These are phyloP conservation scores for Aspergillus cejpii DNA, from an alignment of 2,329 filamentous ascomycete species.

Conservation along the genomic window DNA sequence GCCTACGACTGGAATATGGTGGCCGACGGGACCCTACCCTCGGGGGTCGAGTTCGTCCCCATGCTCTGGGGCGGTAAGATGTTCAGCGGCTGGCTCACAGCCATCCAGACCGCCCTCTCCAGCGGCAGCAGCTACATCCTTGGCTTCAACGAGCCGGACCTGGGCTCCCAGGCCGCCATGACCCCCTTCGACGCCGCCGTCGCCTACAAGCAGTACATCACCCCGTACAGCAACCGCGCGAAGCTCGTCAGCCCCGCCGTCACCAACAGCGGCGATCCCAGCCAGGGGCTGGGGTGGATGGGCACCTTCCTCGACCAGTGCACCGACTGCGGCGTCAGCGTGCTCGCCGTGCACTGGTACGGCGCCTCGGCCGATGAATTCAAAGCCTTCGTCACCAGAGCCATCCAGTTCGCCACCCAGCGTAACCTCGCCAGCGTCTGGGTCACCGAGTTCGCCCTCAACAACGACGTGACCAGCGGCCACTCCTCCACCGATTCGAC, in stretches of 20 bases:
- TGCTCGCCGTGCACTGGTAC: constrained; percentile 44
- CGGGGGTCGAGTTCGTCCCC: constrained; percentile 39
- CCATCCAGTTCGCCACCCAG: constrained; percentile 29
- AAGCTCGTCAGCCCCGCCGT: constrained; percentile 40
- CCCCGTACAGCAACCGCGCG: constrained; percentile 31
- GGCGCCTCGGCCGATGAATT: constrained; percentile 31
- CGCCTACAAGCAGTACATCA: constrained; percentile 36
- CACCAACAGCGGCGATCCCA: constrained; percentile 31
- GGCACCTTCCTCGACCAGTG: constrained; percentile 36
- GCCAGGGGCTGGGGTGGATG: constrained; percentile 39
- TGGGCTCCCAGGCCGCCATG: constrained; percentile 35
- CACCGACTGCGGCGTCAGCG: constrained; percentile 35
- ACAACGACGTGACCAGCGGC: constrained; percentile 22
- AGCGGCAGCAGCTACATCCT: constrained; percentile 36
- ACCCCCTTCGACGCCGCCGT: constrained; percentile 32
- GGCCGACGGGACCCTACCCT: constrained; percentile 26
- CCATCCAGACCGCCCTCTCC: constrained; percentile 30
- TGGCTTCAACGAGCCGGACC: constrained; percentile 46
- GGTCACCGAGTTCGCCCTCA: constrained; percentile 43
- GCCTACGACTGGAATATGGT: constrained; percentile 42
- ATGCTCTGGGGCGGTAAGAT: constrained; percentile 42
- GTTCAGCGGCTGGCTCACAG: constrained; percentile 31
- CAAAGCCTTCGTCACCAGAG: constrained; percentile 33
- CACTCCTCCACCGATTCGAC: constrained; percentile 19
- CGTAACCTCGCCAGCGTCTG: constrained; percentile 39